Base-by-base conservation (phyloP, 345 rosid species). In the Eucalyptus shirleyi region DNA sequence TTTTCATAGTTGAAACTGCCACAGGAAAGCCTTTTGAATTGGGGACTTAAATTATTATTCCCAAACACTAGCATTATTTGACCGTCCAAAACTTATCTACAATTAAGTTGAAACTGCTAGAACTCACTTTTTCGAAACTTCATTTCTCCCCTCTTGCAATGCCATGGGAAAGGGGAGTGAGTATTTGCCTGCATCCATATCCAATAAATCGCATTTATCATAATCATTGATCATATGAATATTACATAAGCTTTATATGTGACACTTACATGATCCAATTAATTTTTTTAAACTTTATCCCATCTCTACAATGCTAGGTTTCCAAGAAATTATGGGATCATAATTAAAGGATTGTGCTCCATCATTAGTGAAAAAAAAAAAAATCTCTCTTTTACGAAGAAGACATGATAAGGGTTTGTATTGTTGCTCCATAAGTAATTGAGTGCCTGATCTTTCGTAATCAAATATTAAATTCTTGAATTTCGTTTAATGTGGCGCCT, bases 171-270 rank as follows among this genome's bases (percentile, higher is more conserved):
- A 51, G 40, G 16, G 34, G 34, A 14, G 72, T 4, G 34, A 30
- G 16, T 14, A 30, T 11, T 62, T 62, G 72, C 72, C 1, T 14
- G 9, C 9, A 30, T 14, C 3, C 8, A 7, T 30, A 67, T 67
- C 6, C 3, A 62, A 0, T 17, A 1, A 32, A 67, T 5, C 3
- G 0, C 23, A 17, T 67, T 51, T 51, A 51, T 17, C 21, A 6
- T 17, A 50, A 50, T 0, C 10, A 8, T 8, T n/a, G 12, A n/a
- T 16, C 1, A 8, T n/a, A 18, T n/a, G 40, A 6, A 67, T 67
- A 1, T 67, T 19, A 67, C 0, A 16, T 16, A 1, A 19, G 12
- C 21, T 1, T 9, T 16, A n/a, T 16, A 16, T 16, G 10, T 1
- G 12, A 67, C 6, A 67, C 12, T 1, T 16, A 67, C 23, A 67